These are phyloP conservation scores for Podila horticola DNA, from an alignment of 192 early-diverging fungal genomes.

Conservation along the genomic window DNA sequence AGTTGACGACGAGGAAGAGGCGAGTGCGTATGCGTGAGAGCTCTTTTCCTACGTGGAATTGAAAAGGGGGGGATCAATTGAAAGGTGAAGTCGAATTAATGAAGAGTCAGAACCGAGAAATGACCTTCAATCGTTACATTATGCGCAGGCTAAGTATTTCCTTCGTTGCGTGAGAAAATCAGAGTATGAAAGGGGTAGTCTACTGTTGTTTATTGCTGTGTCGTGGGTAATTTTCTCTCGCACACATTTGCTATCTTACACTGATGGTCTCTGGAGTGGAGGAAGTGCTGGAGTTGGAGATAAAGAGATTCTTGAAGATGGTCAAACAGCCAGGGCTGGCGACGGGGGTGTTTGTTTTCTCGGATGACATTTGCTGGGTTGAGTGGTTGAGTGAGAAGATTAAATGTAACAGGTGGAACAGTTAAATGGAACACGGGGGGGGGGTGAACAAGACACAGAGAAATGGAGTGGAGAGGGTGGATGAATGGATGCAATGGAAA, in stretches of 20 bases:
- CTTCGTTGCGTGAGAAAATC: not conserved
- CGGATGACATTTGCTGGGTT: constrained; percentile 15
- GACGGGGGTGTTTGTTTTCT: constrained; percentile 12
- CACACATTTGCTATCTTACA: not conserved
- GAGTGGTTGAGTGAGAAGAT: not conserved
- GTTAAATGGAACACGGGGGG: not conserved
- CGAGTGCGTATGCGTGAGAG: constrained; percentile 5
- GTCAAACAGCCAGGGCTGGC: constrained; percentile 23
- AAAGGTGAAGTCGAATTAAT: not conserved
- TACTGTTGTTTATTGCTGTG: not conserved
- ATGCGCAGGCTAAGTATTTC: not conserved
- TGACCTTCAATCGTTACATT: not conserved
- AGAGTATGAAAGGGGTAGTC: not conserved
- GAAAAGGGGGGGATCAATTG: not conserved
- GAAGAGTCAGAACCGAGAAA: not conserved
- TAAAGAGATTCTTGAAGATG: constrained; percentile 37
- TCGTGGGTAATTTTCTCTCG: not conserved
- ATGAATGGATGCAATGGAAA: no score
- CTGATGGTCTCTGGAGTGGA: not conserved
- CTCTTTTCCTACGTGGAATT: constrained; percentile 23
- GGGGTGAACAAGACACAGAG: no score
- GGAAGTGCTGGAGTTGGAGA: not conserved
- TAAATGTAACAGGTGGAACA: not conserved
- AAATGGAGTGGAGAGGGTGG: no score
- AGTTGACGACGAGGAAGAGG: not conserved